Evolutionary conservation across 495 filamentous ascomycete species (phyloP).

Genomic region (Delitschia confertaspora): DNA sequence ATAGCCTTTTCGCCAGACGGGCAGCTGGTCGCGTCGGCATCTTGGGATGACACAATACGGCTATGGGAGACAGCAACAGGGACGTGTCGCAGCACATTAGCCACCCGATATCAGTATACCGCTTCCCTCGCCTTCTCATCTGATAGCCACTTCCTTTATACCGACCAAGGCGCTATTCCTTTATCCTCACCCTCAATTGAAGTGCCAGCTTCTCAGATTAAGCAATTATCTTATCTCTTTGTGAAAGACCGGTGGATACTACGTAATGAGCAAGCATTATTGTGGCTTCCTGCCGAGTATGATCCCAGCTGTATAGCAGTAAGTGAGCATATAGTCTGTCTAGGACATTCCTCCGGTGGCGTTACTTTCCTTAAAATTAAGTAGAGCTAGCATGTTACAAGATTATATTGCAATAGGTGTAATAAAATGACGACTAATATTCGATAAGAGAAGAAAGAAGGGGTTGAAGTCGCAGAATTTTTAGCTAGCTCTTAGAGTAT

Average conservation of each 20-base stretch:
- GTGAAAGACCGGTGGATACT: constrained; percentile 11
- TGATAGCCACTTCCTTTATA: constrained; percentile 10
- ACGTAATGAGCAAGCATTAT: constrained; percentile 2
- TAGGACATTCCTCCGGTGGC: constrained; percentile 7
- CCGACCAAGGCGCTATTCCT: constrained; percentile 13
- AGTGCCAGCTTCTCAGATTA: not conserved
- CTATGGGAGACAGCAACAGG: constrained; percentile 16
- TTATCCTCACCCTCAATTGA: constrained; percentile 5
- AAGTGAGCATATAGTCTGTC: constrained; percentile 3
- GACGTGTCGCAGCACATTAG: constrained; percentile 9
- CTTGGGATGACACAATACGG: constrained; percentile 8
- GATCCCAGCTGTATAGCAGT: constrained; percentile 3
- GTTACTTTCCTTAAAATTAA: constrained; percentile 9
- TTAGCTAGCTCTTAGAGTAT: too few species aligned
- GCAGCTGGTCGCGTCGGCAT: constrained; percentile 13
- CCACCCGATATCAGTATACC: constrained; percentile 6
- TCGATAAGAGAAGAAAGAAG: too few species aligned
- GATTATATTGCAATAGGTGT: too few species aligned
- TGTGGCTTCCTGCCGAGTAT: constrained; percentile 16
- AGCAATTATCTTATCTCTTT: too few species aligned
- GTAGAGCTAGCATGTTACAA: too few species aligned
- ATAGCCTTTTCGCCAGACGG: constrained; percentile 21
- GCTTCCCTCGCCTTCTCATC: constrained; percentile 16
- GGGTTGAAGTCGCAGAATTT: too few species aligned
- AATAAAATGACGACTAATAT: too few species aligned